Evolutionary conservation across 2,329 filamentous ascomycete species (phyloP).

Genomic region (Pyricularia pennisetigena): DNA sequence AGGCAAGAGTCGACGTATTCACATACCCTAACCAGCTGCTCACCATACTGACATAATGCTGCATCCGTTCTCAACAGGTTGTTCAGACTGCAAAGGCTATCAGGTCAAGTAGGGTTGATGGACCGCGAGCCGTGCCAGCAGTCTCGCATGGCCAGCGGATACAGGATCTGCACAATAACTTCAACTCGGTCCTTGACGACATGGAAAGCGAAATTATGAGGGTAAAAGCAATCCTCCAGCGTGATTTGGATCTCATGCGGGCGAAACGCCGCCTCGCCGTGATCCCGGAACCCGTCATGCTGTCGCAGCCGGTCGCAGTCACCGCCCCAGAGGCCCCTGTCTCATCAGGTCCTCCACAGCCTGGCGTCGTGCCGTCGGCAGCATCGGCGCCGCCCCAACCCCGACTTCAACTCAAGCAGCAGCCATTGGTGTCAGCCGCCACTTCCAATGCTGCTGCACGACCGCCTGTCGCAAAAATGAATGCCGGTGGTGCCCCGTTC

Average conservation of each 20-base stretch:
- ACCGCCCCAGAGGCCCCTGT: conserved; percentile 1
- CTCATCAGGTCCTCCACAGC: background rate
- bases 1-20: conserved; percentile 16
- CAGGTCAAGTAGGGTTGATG: conserved; percentile 35
- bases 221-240: conserved; percentile 44
- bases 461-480: background rate
- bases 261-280: conserved; percentile 17
- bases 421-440: background rate
- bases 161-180: conserved; percentile 33
- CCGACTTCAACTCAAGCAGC: background rate
- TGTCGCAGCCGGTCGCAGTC: conserved; percentile 13
- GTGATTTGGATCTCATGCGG: conserved; percentile 38
- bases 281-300: conserved; percentile 10
- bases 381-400: conserved; percentile 1
- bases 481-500: conserved; percentile 34
- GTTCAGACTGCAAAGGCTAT: conserved; percentile 50
- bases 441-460: background rate
- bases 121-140: conserved; percentile 22
- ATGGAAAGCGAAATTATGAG: conserved; percentile 48
- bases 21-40: background rate
- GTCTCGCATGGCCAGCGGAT: conserved; percentile 29
- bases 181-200: conserved; percentile 45
- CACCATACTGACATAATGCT: conserved; percentile 5
- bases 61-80: conserved; percentile 28
- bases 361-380: background rate